Conservation (phyloP, 23 red algal genomes). For the Gracilariopsis chorda region DNA sequence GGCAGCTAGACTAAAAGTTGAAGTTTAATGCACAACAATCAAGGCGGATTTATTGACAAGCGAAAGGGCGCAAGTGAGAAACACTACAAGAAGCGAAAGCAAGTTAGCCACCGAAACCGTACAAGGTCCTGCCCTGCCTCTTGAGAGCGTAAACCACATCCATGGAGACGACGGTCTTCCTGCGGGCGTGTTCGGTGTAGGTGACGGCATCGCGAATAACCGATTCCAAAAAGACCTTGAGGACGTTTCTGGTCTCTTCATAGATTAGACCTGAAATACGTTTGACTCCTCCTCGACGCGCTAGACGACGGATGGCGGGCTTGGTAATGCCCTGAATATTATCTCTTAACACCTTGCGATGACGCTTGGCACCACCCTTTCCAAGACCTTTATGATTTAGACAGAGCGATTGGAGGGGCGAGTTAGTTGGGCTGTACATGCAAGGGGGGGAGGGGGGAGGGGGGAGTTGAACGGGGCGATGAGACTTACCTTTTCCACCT, state of each 20-base stretch:
- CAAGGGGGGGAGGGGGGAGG: neutral
- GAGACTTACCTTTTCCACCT: conserved; percentile 38
- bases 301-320: conserved; percentile 97
- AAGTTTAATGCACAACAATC: neutral
- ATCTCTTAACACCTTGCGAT: conserved; percentile 98
- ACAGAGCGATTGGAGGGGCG: neutral
- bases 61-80: neutral
- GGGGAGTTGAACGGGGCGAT: neutral
- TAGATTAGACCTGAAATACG: conserved; percentile 99
- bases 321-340: conserved; percentile 99
- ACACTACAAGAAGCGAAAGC: neutral
- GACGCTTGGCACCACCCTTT: conserved; percentile 99
- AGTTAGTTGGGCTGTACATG: neutral
- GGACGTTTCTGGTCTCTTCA: conserved; percentile 98
- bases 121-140: conserved; percentile 80
- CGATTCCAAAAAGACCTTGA: conserved; percentile 97
- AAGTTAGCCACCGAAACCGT: conserved; percentile 45
- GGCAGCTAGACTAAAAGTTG: too few species aligned
- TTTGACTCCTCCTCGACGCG: conserved; percentile 97
- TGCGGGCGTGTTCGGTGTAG: conserved; percentile 96
- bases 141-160: conserved; percentile 99
- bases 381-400: conserved; percentile 73
- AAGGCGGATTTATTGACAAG: neutral
- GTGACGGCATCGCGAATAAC: conserved; percentile 96
- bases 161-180: conserved; percentile 97